Percentiles rank a stretch among this genome's conserved stretches.
Evolutionary conservation across 2,329 filamentous ascomycete genomes (phyloP).

Genomic region (Ceratocystis alfenasii): DNA sequence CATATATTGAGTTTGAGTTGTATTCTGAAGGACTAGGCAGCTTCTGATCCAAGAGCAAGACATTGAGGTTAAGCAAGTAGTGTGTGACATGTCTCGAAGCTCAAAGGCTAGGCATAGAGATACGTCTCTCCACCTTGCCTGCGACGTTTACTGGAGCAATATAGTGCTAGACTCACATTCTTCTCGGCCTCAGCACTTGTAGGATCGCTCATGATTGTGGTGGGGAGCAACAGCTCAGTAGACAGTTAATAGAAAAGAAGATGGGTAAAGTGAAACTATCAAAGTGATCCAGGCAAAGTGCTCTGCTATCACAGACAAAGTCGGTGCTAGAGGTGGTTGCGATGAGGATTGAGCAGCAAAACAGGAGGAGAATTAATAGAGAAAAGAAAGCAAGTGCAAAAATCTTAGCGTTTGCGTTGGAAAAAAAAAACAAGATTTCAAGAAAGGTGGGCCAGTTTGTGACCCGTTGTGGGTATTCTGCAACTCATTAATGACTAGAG

Average conservation of each 20-base stretch:
- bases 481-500: neutral
- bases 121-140: neutral
- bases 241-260: slow-evolving; percentile 21
- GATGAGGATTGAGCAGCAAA: slow-evolving; percentile 9
- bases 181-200: slow-evolving; percentile 93
- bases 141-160: neutral
- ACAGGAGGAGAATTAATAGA: slow-evolving; percentile 5
- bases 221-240: slow-evolving; percentile 23
- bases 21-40: neutral
- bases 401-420: slow-evolving; percentile 4
- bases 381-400: slow-evolving; percentile 26
- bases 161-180: slow-evolving; percentile 49
- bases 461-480: slow-evolving; percentile 3
- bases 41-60: neutral
- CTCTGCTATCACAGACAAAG: slow-evolving; percentile 25
- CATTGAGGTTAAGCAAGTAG: neutral
- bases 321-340: slow-evolving; percentile 22
- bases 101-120: neutral
- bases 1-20: neutral
- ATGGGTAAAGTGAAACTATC: neutral
- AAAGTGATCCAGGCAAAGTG: slow-evolving; percentile 10
- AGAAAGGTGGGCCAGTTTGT: slow-evolving; percentile 8
- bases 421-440: slow-evolving; percentile 8
- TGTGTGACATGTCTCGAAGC: neutral
- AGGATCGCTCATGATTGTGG: slow-evolving; percentile 67